Evolutionary conservation across 768 basidiomycete genomes (phyloP), one percentile per base, ranked within the genome.

Genomic region (Trametes cinnabarina): DNA sequence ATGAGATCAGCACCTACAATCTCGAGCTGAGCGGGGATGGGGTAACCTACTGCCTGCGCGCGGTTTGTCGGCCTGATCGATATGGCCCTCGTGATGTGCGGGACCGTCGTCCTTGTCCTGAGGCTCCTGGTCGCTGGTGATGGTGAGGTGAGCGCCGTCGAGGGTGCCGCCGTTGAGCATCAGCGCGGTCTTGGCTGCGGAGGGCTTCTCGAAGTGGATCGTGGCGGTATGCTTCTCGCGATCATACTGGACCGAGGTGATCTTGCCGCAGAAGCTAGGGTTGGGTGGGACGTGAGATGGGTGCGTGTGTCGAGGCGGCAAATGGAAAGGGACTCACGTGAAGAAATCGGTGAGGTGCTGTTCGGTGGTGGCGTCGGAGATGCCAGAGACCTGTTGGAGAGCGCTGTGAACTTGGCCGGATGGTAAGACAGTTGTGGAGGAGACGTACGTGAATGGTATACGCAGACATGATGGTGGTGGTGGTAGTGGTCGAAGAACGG

Each of bases 11-110:
- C 39, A 12, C 7, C 1, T 12, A 30, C 10, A 7, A 4, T n/a
- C 7, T 23, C 10, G 41, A 40, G 20, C n/a, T 14, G 35, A 19
- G 1, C 40, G n/a, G 17, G 1, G 6, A n/a, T n/a, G n/a, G n/a
- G n/a, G n/a, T n/a, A n/a, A 74, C 86, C 65, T 65, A 90, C 89
- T 92, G 43, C 85, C 91, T 17, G 90, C 89, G 28, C 90, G 77
- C 1, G 96, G 96, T 76, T 99, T 99, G 73, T 96, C 94, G 37
- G 86, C 81, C 74, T 97, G 94, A 15, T 89, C 84, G 66, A 90
- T 77, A 47, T 74, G 70, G 47, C 67, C 70, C 3, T 76, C 73
- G 53, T 67, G 68, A 22, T 74, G 71, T 7, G 74, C 71, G 8
- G 74, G 70, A 9, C 76, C 71, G 25, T 81, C 77, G 11, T 77